Percentiles rank a stretch among this genome's conserved stretches.
Evolutionary conservation across 257 asterid species (phyloP).

Genomic region (Ophiorrhiza pumila): DNA sequence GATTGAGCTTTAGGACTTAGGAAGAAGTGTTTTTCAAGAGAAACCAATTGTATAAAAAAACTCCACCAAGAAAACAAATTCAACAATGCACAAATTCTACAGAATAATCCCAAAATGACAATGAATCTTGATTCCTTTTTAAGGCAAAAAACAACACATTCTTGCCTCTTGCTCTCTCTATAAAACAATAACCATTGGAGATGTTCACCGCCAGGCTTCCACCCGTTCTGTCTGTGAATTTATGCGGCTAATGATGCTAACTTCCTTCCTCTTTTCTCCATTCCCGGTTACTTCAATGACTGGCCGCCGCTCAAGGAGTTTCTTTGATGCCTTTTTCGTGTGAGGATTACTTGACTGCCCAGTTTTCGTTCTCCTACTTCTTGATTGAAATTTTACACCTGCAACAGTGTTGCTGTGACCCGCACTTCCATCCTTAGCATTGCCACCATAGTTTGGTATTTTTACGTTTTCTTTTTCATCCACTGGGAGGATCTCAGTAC

Average conservation of each 20-base stretch:
- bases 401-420: neutral
- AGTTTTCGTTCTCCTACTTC: slow-evolving; percentile 40
- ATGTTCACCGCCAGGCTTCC: slow-evolving; percentile 71
- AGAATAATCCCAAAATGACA: neutral
- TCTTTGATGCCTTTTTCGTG: slow-evolving; percentile 37
- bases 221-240: slow-evolving; percentile 52
- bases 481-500: neutral
- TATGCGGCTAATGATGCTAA: slow-evolving; percentile 39
- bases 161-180: neutral
- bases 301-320: slow-evolving; percentile 24
- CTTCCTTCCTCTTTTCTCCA: slow-evolving; percentile 42
- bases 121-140: neutral
- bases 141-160: neutral
- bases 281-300: slow-evolving; percentile 23
- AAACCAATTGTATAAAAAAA: slow-evolving; percentile 15
- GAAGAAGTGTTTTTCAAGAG: neutral
- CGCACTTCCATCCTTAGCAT: slow-evolving; percentile 12
- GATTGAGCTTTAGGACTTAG: no score
- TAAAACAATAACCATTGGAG: neutral
- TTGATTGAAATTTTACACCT: slow-evolving; percentile 34
- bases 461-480: slow-evolving; percentile 12
- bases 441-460: slow-evolving; percentile 13
- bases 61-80: slow-evolving; percentile 5
- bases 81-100: slow-evolving; percentile 14
- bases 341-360: slow-evolving; percentile 30